Evolutionary conservation across 2,329 filamentous ascomycete species (phyloP), one percentile per base, ranked within the genome.

Genomic region (Juglanconis juglandina): DNA sequence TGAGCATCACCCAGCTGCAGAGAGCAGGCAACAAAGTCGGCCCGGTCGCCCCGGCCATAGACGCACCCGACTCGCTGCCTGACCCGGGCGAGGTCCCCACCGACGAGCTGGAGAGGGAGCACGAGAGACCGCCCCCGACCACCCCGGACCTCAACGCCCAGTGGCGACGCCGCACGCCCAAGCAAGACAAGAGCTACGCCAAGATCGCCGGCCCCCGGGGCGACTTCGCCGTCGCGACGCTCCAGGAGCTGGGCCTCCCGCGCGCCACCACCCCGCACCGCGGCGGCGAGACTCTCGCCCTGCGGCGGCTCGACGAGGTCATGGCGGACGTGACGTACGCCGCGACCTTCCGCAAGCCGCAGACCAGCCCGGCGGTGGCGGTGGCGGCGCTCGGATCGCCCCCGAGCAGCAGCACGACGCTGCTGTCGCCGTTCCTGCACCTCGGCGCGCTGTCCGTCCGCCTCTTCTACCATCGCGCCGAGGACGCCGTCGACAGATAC

Each of bases 311-410:
- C 1, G 76, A 81, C 8, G 73, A 80, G 3, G 83, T 90, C 37
- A 80, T 90, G 61, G 74, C 78, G 2, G 76, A 92, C 63, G 79
- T 84, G 61, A 79, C 84, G 56, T 92, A 91, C 69, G 86, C 86
- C 0, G 88, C 87, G 1, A 91, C 85, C 0, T 93, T 93, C 67
- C 82, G 87, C 68, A 93, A 93, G 70, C 89, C 90, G 1, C 86
- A 87, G 60, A 91, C 89, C 0, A 90, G 86, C 41, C 90, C 90
- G 0, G 88, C 90, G 24, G 24, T 24, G 24, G 24, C 24, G 24
- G 24, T 24, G 24, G 24, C 24, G 24, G 17, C 17, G 17, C 17
- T 17, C 17, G 17, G 17, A 17, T 2, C 2, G 87, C 84, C 3
- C 91, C 92, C 66, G 81, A 89, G 0, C 87, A 88, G 68, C 24